Evolutionary conservation across 75 land plant species (phyloP).

Genomic region (Pseudotsuga menziesii): DNA sequence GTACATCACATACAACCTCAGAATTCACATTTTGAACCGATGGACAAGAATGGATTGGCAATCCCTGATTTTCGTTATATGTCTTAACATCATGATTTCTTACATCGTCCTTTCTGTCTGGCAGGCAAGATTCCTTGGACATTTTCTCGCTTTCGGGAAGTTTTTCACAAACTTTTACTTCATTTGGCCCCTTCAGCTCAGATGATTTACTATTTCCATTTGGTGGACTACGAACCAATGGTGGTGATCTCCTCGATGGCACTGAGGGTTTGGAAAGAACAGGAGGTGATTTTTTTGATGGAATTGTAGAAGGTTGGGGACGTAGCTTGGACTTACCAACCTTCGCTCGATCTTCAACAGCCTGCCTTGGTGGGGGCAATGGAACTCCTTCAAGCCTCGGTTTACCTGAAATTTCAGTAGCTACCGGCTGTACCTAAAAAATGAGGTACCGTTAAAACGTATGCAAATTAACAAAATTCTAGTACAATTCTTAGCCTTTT

Average conservation of each 20-base stretch:
- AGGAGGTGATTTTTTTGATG: constrained; percentile 29
- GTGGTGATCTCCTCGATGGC: background rate
- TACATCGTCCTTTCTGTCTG: constrained; percentile 5
- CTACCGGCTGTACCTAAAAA: constrained; percentile 30
- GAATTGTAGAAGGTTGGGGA: constrained; percentile 21
- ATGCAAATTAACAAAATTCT: background rate
- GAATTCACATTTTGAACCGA: background rate
- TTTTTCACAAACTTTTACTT: background rate
- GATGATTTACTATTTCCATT: background rate
- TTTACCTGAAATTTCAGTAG: constrained; percentile 36
- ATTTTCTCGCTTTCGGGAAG: background rate
- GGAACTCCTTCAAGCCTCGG: constrained; percentile 34
- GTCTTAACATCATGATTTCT: constrained; percentile 1
- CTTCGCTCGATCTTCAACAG: constrained; percentile 27
- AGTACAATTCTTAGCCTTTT: too few relatives aligned
- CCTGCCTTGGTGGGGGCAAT: constrained; percentile 21
- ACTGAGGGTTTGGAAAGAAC: constrained; percentile 27
- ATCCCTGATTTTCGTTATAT: background rate
- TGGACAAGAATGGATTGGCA: background rate
- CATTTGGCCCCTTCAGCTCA: background rate
- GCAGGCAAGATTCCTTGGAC: background rate
- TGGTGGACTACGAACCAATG: background rate
- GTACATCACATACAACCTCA: background rate
- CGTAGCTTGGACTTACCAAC: constrained; percentile 25
- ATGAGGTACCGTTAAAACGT: background rate